Base-by-base conservation (phyloP, 495 filamentous ascomycete genomes). In the Poronia punctata region DNA sequence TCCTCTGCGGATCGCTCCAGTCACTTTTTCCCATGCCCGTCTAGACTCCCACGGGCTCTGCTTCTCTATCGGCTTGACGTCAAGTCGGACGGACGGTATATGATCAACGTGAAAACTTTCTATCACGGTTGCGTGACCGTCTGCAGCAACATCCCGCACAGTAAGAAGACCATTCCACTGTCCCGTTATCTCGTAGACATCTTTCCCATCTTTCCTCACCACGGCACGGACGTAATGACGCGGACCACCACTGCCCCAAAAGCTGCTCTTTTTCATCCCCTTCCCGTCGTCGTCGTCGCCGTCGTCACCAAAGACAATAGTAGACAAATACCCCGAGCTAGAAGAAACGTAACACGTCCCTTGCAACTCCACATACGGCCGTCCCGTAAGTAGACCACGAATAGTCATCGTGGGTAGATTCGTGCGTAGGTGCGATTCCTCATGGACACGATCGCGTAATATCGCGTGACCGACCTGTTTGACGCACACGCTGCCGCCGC, bases 401-500 rank as follows among this genome's bases (percentile, higher is more conserved):
- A 72, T 55, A 22, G 59, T 57, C 17, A 67, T 54, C 36, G 67
- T 62, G 15, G 66, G 67, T 29, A 73, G 45, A n/a, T n/a, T n/a
- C 8, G 68, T 65, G 10, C 71, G 54, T n/a, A 74, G 45, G 38
- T 71, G 73, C 35, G 71, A 59, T 48, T 78, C 74, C 12, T 65
- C 59, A 40, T 62, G 71, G 17, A 50, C 36, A 24, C 74, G 70
- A 33, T 77, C 47, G 42, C 66, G 66, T 19, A 64, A 38, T 15
- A 65, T 53, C 11, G 86, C 85, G 53, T 94, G 84, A 34, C 87
- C 87, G 52, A 90, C 75, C 69, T 94, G 87, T 55, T 82, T 82
- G 46, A 94, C 78, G 45, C 82, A 74, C 48, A 92, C 88, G 30
- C 80, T 79, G 15, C 79, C 76, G 22, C 21, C 24, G 11, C 22